Evolutionary conservation across 352 stramenopile genomes (phyloP), one percentile per base, ranked within the genome.

Genomic region (Globisporangium spinosum): DNA sequence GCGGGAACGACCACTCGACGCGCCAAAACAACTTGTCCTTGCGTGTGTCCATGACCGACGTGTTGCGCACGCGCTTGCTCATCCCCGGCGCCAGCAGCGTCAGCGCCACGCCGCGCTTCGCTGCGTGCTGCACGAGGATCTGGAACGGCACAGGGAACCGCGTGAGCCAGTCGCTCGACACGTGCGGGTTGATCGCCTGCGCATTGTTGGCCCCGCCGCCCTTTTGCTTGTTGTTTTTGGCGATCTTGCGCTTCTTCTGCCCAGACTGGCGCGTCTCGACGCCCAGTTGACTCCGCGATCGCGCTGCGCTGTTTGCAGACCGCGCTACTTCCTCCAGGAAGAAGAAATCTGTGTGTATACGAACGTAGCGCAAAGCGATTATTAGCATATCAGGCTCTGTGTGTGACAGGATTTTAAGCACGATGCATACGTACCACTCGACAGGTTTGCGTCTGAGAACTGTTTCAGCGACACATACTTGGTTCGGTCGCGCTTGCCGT

Each of bases 401-500:
- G 13, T 53, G 23, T 53, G 20, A 8, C 7, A 3, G 40, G 17
- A 38, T 49, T 49, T 9, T n/a, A 49, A 56, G 15, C n/a, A 25
- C 12, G 1, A 17, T 47, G 23, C 8, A 22, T 23, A 49, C 54
- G 43, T 70, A 86, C 87, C 87, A 51, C 86, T 95, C 20, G 87
- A 87, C 8, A 95, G 77, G 68, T 93, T 80, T 34, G 84, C 78
- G 57, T 95, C 84, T 1, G 78, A 85, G 63, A 95, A 95, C 35
- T 82, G 67, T 65, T 93, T 90, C 25, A 89, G 59, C 29, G 64
- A 57, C 40, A 95, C 80, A 65, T 75, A 95, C 76, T 95, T 92
- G 64, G 87, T 93, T 29, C 85, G 87, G 54, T 95, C 85, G 32
- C 87, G 83, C 71, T 94, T 94, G 55, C 87, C 87, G 61, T 91